Evolutionary conservation across 139 green algal genomes (phyloP).

Genomic region (Marvania coccoides): DNA sequence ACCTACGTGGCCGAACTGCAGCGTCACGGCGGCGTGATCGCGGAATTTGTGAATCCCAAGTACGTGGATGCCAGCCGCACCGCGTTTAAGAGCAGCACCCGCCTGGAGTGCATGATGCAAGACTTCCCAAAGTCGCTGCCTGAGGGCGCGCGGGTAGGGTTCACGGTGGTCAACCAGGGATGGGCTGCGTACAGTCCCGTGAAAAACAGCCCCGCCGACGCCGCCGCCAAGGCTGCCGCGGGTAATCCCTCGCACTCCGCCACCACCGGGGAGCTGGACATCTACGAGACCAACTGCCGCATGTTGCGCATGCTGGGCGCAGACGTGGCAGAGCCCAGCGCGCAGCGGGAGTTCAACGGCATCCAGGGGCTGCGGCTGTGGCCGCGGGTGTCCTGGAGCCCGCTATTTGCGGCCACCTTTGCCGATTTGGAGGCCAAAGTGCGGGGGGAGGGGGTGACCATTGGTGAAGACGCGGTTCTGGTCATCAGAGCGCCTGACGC

Average conservation of each 20-base stretch:
- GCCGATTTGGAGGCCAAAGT: constrained; percentile 58
- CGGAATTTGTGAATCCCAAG: constrained; percentile 99
- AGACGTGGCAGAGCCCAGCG: constrained; percentile 28
- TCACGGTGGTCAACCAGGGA: constrained; percentile 89
- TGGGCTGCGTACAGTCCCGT: constrained; percentile 94
- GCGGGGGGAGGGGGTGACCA: constrained; percentile 23
- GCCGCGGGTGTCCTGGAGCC: constrained; percentile 67
- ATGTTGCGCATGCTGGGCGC: constrained; percentile 30
- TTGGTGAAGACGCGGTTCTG: constrained; percentile 42
- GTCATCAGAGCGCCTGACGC: constrained; percentile 66
- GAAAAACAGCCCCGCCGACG: constrained; percentile 90
- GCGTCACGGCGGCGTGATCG: constrained; percentile 74
- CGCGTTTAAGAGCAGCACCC: constrained; percentile 88
- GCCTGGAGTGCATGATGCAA: constrained; percentile 99
- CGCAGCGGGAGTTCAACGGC: constrained; percentile 35
- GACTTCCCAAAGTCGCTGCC: constrained; percentile 81
- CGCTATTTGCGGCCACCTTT: constrained; percentile 65
- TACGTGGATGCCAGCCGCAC: constrained; percentile 81
- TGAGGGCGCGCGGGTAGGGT: constrained; percentile 69
- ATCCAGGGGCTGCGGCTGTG: constrained; percentile 48
- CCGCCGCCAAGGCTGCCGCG: constrained; percentile 63
- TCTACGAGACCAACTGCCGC: constrained; percentile 51
- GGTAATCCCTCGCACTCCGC: constrained; percentile 84
- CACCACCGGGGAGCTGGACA: constrained; percentile 75
- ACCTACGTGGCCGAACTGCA: constrained; percentile 68